Base-by-base conservation (phyloP, 2,329 filamentous ascomycete genomes). In the Hymenoscyphus salicellus region DNA sequence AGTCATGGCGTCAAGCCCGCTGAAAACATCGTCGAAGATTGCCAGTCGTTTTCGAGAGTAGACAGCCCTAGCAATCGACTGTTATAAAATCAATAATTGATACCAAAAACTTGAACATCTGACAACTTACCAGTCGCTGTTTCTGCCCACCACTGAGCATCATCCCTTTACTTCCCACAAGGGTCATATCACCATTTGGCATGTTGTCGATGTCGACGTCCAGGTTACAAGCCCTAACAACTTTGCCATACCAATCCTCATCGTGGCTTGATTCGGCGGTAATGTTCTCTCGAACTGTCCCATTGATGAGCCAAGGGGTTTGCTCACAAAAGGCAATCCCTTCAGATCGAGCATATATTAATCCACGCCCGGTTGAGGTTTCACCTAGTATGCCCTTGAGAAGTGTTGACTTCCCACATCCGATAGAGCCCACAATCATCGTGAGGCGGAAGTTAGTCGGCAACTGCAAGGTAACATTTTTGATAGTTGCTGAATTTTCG, bases 1-100 rank as follows among this genome's bases (percentile, higher is more conserved):
- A 26, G 67, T 74, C 55, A 60, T 63, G 46, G 66, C 60, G 66
- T 75, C 73, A 17, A 74, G 69, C 16, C 73, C 73, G 55, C 66
- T 69, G 59, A 75, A 74, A 17, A 70, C 65, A 60, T 75, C 72
- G 49, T 75, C 73, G 11, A 75, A 59, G 11, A 74, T 69, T 5
- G 73, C 41, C 6, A 73, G 46, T 32, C 66, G 49, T 56, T 72
- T 60, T 36, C 61, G 65, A 11, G 76, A 72, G 77, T 84, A 67
- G 26, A 78, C 71, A 3, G 77, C 75, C 41, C 88, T 81, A 23
- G 87, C 87, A 70, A 90, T 88, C 11, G 36, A 38, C 36, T 38
- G 36, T 38, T 17, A 30, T 38, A 14, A 38, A 38, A 17, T 38
- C 14, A 38, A 38, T 38, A 38, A 16, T 38, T 38, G 36, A 38